Evolutionary conservation across 257 asterid genomes (phyloP).

Genomic region (Capsicum rhomboideum): DNA sequence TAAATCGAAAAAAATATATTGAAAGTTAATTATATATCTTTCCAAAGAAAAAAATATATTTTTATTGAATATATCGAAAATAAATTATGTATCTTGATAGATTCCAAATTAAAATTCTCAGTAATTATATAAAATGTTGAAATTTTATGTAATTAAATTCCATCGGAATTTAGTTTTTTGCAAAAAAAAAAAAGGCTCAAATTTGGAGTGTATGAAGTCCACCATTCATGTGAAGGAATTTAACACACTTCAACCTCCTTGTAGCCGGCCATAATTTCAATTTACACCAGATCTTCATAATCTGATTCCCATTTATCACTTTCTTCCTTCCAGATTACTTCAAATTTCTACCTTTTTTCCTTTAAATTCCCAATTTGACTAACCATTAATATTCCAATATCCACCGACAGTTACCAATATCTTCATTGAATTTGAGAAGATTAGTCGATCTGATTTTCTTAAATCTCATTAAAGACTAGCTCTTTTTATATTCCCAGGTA

Average conservation of each 20-base stretch:
- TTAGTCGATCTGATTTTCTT: slow-evolving; percentile 22
- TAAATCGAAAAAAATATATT: too few species aligned
- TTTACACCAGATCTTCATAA: slow-evolving; percentile 13
- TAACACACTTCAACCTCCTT: slow-evolving; percentile 4
- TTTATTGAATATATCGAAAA: too few species aligned
- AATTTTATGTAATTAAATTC: too few species aligned
- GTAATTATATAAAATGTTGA: too few species aligned
- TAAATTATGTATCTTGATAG: too few species aligned
- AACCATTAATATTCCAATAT: not conserved
- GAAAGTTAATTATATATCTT: too few species aligned
- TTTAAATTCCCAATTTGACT: not conserved
- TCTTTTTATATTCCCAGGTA: not conserved
- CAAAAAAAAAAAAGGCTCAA: not conserved
- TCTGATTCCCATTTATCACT: slow-evolving; percentile 11
- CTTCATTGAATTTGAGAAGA: not conserved
- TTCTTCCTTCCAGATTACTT: slow-evolving; percentile 14
- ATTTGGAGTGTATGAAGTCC: not conserved
- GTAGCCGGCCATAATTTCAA: slow-evolving; percentile 13
- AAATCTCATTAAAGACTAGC: slow-evolving; percentile 8
- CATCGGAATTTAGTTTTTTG: too few species aligned
- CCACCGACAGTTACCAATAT: not conserved
- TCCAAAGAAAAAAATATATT: too few species aligned
- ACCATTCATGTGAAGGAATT: not conserved
- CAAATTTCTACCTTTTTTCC: too few species aligned
- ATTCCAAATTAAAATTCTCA: too few species aligned